Evolutionary conservation across 1,284 basidiomycete genomes (phyloP).

Genomic region (Phaffia rhodozyma): DNA sequence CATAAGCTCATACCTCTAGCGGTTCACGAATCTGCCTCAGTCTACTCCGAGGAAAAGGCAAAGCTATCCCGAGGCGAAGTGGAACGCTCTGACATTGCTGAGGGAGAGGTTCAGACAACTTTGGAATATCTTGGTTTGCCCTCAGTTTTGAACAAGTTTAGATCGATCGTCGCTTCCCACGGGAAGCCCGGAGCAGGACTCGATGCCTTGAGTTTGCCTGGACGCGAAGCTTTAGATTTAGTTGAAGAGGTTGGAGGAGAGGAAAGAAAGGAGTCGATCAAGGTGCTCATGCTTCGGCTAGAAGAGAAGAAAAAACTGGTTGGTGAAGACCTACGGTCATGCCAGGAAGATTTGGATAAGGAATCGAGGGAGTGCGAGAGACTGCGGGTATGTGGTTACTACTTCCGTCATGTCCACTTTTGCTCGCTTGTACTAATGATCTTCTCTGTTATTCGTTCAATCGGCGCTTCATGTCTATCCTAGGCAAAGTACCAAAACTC

Average conservation of each 20-base stretch:
- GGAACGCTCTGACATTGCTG: slow-evolving; percentile 71
- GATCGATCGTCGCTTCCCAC: slow-evolving; percentile 57
- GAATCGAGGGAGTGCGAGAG: slow-evolving; percentile 74
- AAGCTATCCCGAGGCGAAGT: slow-evolving; percentile 84
- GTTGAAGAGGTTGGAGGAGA: slow-evolving; percentile 65
- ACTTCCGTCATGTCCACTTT: not conserved
- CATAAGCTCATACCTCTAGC: slow-evolving; percentile 76
- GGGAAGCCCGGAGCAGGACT: slow-evolving; percentile 31
- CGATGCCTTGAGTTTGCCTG: slow-evolving; percentile 44
- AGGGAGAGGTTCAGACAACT: slow-evolving; percentile 65
- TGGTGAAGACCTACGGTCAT: slow-evolving; percentile 48
- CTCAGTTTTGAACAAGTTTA: slow-evolving; percentile 60
- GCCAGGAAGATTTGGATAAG: slow-evolving; percentile 54
- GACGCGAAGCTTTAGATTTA: slow-evolving; percentile 61
- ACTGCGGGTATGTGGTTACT: slow-evolving; percentile 43
- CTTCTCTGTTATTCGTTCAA: not conserved
- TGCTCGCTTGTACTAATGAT: not conserved
- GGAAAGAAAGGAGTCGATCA: slow-evolving; percentile 45
- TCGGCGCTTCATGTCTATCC: not conserved
- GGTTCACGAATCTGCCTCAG: slow-evolving; percentile 88
- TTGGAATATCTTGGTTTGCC: slow-evolving; percentile 76
- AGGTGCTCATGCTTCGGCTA: slow-evolving; percentile 47
- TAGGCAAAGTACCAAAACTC: slow-evolving; percentile 66
- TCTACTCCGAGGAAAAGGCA: slow-evolving; percentile 98
- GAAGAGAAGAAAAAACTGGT: slow-evolving; percentile 51